These are phyloP conservation scores for Rhodomyrtus psidioides DNA, from an alignment of 441 rosid species.

Conservation along the genomic window DNA sequence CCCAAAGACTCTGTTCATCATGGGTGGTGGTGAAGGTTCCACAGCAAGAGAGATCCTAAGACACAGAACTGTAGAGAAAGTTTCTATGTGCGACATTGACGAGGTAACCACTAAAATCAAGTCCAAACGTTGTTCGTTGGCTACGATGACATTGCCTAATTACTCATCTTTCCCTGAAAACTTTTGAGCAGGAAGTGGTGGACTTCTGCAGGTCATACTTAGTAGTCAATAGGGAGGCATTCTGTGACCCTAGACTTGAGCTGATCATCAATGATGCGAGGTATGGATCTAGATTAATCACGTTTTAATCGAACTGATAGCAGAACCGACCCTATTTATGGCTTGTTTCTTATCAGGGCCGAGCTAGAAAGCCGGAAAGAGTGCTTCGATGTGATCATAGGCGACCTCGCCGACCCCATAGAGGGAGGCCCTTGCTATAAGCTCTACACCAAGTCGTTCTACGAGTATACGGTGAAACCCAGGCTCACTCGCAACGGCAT, in stretches of 20 bases:
- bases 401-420: slow-evolving; percentile 61
- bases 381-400: slow-evolving; percentile 44
- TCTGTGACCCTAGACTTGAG: slow-evolving; percentile 37
- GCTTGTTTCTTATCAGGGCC: slow-evolving; percentile 15
- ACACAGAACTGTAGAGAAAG: slow-evolving; percentile 37
- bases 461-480: slow-evolving; percentile 37
- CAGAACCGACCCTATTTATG: neutral
- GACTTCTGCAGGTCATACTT: slow-evolving; percentile 51
- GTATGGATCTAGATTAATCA: slow-evolving; percentile 1
- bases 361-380: slow-evolving; percentile 40
- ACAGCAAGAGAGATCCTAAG: slow-evolving; percentile 57
- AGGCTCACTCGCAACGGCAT: slow-evolving; percentile 39
- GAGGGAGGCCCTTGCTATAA: slow-evolving; percentile 66
- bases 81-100: slow-evolving; percentile 60
- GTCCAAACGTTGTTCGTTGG: too few species aligned
- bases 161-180: neutral
- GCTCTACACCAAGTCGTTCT: slow-evolving; percentile 54
- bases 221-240: slow-evolving; percentile 42
- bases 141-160: neutral
- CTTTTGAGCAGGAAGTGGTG: slow-evolving; percentile 44
- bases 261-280: slow-evolving; percentile 56
- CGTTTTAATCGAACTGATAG: neutral
- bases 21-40: slow-evolving; percentile 78
- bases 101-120: slow-evolving; percentile 21
- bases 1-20: slow-evolving; percentile 36